phyloP scores from a whole-genome alignment of 2,329 filamentous ascomycete genomes.

The Rhynchosporium graminicola region DNA sequence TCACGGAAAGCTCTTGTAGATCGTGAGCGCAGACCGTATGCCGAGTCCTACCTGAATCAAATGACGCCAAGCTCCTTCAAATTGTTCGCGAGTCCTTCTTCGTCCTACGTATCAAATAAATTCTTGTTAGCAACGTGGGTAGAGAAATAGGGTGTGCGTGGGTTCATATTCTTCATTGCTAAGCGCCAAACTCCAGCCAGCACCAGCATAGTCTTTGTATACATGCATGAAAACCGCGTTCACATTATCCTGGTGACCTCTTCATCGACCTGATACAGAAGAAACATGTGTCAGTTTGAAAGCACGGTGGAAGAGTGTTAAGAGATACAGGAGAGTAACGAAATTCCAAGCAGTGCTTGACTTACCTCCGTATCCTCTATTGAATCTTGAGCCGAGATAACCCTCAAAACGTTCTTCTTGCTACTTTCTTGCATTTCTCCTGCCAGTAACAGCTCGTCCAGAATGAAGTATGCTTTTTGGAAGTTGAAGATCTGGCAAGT shows the following conservation, averaged over 20 bases:
- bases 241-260: conserved; percentile 44
- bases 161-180: conserved; percentile 7
- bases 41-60: not conserved
- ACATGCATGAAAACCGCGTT: conserved; percentile 29
- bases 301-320: conserved; percentile 41
- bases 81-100: conserved; percentile 19
- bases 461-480: conserved; percentile 98
- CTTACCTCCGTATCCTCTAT: conserved; percentile 98
- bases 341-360: conserved; percentile 23
- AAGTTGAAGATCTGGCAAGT: conserved; percentile 83
- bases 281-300: conserved; percentile 55
- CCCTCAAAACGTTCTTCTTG: conserved; percentile 97
- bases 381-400: conserved; percentile 96
- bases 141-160: not conserved
- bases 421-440: conserved; percentile 98
- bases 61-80: conserved; percentile 12
- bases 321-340: not conserved
- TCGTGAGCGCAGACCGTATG: not conserved
- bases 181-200: conserved; percentile 29
- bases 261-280: conserved; percentile 45
- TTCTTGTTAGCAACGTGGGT: conserved; percentile 19
- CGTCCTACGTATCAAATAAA: conserved; percentile 23
- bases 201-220: conserved; percentile 24
- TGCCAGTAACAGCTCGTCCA: conserved; percentile 92
- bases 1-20: not conserved